Evolutionary conservation across 2,329 filamentous ascomycete species (phyloP), one percentile per base, ranked within the genome.

Genomic region (Clonostachys chloroleuca): DNA sequence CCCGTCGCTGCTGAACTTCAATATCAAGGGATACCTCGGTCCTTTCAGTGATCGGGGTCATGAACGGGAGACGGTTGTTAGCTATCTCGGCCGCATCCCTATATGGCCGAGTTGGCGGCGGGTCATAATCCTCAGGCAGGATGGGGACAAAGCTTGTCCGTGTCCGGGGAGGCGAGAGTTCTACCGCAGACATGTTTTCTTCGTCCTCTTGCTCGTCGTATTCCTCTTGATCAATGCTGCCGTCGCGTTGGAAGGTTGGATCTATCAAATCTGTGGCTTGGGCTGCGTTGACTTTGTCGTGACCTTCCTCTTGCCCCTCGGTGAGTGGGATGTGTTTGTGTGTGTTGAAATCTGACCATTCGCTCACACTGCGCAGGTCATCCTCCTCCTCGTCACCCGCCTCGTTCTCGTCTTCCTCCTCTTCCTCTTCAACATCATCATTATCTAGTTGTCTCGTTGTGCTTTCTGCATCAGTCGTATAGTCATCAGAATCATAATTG

Each of bases 31-130:
- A 96, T 12, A 85, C 87, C 66, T 99, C 94, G 0, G 94, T 99
- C 57, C 90, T 85, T 66, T 99, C 94, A 2, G 94, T 92, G 54
- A 99, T 99, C 2, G 94, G 94, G 0, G 94, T 99, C 94, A 99
- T 97, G 64, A 97, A 99, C 4, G 92, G 94, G 10, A 97, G 75
- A 47, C 92, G 86, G 66, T 92, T 96, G 59, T 96, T 95, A 50
- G 91, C 90, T 65, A 86, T 77, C 63, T 91, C 80, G 35, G 72
- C 79, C 60, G 89, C 82, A 65, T 96, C 88, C 60, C 91, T 84
- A 75, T 87, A 96, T 49, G 89, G 87, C 43, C 85, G 80, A 48
- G 80, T 86, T 10, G 24, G 24, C 16, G 89, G 86, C 41, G 89
- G 82, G 55, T 92, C 83, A 63, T 91, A 95, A 64, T 95, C 89